Evolutionary conservation across 306 rosid genomes (phyloP).

Genomic region (Vigna radiata): DNA sequence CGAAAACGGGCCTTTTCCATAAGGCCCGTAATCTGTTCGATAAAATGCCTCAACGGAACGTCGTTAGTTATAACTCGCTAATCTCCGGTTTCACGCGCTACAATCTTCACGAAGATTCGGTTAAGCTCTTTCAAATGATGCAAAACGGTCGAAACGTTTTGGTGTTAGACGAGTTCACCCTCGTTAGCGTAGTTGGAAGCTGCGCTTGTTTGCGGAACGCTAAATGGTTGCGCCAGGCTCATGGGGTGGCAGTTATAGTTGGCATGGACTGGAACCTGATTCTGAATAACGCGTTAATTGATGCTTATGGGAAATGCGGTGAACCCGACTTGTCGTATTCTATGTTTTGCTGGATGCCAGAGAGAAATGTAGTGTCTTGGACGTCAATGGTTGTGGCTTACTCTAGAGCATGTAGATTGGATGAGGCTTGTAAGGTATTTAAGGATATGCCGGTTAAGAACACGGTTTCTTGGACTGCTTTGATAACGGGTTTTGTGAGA

Average conservation of each 20-base stretch:
- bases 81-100: constrained; percentile 53
- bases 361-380: constrained; percentile 68
- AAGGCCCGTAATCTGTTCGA: constrained; percentile 51
- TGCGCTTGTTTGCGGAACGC: constrained; percentile 57
- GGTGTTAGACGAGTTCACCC: constrained; percentile 58
- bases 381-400: constrained; percentile 60
- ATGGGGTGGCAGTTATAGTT: constrained; percentile 58
- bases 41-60: constrained; percentile 57
- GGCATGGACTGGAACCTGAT: constrained; percentile 56
- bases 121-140: constrained; percentile 47
- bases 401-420: constrained; percentile 48
- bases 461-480: constrained; percentile 61
- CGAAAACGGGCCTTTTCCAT: constrained; percentile 42
- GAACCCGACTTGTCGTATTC: constrained; percentile 45
- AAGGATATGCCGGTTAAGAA: constrained; percentile 58
- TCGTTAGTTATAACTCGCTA: constrained; percentile 64
- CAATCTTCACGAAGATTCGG: constrained; percentile 49
- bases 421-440: constrained; percentile 56
- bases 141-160: constrained; percentile 45
- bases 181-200: constrained; percentile 59
- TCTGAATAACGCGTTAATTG: constrained; percentile 57
- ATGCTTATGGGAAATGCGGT: constrained; percentile 74
- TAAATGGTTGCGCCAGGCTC: constrained; percentile 58
- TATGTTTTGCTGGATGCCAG: constrained; percentile 55
- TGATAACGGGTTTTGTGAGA: constrained; percentile 54